Base-by-base conservation (phyloP, 129 eudicot species). In the Sambucus nigra region DNA sequence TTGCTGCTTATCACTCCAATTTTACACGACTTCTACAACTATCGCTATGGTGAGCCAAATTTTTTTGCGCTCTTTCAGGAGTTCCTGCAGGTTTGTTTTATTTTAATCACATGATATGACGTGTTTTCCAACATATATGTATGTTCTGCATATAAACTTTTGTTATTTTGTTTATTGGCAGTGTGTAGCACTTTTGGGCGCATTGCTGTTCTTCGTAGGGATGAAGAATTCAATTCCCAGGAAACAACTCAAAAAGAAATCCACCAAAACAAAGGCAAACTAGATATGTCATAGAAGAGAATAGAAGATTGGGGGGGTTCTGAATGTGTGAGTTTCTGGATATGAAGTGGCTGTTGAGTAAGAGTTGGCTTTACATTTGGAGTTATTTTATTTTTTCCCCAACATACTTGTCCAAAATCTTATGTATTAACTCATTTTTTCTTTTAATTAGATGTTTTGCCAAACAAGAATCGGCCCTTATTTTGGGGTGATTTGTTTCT, bases 171-270 rank as follows among this genome's bases (percentile, higher is more conserved):
- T 59, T 66, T 57, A n/a, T 62, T n/a, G n/a, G 63, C 81, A 87
- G 96, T 45, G 63, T 49, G 17, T 79, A 58, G 86, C 96, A 27
- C 66, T 72, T n/a, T n/a, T n/a, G 7, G 97, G 97, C 0, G 97
- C 97, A 25, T 76, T 88, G 81, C 49, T 88, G 2, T 83, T 66
- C 48, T 88, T 77, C 59, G 38, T 84, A 26, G 97, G 92, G 52
- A 88, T 88, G 97, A 88, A 88, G 84, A 77, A 64, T 41, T 78
- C 81, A 47, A 64, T 78, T 56, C 64, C 75, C 13, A 75, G 94
- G 67, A 80, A 64, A 60, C 80, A 67, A 54, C 53, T 56, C 16
- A 88, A 71, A 80, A 88, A 70, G 73, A 84, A 66, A 69, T 60
- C 69, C 49, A 46, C 60, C 20, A 84, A 76, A 72, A 47, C 74